phyloP scores from a whole-genome alignment of 768 basidiomycete species.

The Lentinula aciculospora region DNA sequence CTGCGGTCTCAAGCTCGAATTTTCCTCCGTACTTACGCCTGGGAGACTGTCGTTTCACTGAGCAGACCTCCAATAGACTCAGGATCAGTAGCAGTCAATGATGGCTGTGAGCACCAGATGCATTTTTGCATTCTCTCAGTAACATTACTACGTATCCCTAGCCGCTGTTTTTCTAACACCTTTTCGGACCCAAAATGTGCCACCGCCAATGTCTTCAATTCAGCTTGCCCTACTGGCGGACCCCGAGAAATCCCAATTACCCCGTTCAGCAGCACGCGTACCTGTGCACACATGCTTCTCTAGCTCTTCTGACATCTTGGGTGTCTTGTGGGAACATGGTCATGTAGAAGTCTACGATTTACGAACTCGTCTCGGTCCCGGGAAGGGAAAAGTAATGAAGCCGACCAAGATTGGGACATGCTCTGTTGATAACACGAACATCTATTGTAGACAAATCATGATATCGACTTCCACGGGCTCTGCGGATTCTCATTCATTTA shows the following conservation, averaged over 20 bases:
- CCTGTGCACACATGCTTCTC: constrained; percentile 71
- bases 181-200: constrained; percentile 89
- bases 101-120: constrained; percentile 62
- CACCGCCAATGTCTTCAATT: constrained; percentile 92
- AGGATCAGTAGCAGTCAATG: constrained; percentile 83
- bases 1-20: constrained; percentile 34
- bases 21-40: constrained; percentile 59
- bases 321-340: constrained; percentile 67
- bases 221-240: constrained; percentile 25
- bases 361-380: constrained; percentile 53
- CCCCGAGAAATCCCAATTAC: constrained; percentile 12
- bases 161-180: constrained; percentile 81
- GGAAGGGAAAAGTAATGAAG: constrained; percentile 53
- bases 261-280: constrained; percentile 20
- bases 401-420: constrained; percentile 38
- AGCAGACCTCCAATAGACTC: constrained; percentile 61
- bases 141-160: constrained; percentile 21
- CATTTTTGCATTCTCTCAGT: neutral
- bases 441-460: constrained; percentile 28
- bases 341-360: constrained; percentile 66
- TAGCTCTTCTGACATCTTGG: constrained; percentile 47
- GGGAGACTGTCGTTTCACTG: constrained; percentile 71
- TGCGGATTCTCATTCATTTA: constrained; percentile 9
- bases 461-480: constrained; percentile 7
- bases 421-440: constrained; percentile 13